Base-by-base conservation (phyloP, 495 filamentous ascomycete genomes). In the Delitschia confertaspora region DNA sequence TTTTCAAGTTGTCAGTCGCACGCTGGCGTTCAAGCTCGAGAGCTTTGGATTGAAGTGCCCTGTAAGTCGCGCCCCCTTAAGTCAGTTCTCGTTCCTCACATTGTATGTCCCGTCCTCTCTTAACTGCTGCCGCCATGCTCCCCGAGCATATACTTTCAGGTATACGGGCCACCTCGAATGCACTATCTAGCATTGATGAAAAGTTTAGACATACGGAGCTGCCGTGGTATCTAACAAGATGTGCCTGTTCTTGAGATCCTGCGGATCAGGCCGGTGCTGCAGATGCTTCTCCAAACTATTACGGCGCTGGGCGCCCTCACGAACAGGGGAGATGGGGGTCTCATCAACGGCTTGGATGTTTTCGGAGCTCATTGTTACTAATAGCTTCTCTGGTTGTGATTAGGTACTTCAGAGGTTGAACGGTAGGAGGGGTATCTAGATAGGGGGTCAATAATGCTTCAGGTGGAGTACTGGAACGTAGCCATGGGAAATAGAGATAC, bases 241-340 rank as follows among this genome's bases (percentile, higher is more conserved):
- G 53, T 86, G 75, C 36, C 76, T 63, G 46, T 83, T 72, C 64
- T 82, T 85, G 38, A 95, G 77, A 46, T 94, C 86, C 57, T 87
- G 69, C 30, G 76, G 69, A 16, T 88, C 83, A 8, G 87, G 87
- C 26, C 87, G 82, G 42, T 75, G 75, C 57, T 80, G 75, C 44
- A 93, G 73, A 56, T 88, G 83, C 55, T 83, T 85, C 65, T 91
- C 85, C 22, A 95, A 76, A n/a, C 83, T 87, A 67, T 93, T 80
- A 63, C 84, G 84, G 54, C 88, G 80, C 52, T 79, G 79, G 47
- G 73, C 20, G 19, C 44, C 50, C 24, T 43, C 26, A 26, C 52
- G 56, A 30, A 58, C 67, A 40, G 82, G 75, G n/a, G 82, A 80
- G 63, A 83, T 83, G 54, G 75, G 71, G 3, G 71, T 71, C 51